A percentile compares a stretch with the other conserved stretches of the same genome.
Evolutionary conservation across 805 yeast genomes (phyloP).

Genomic region (Candida hungchunana): DNA sequence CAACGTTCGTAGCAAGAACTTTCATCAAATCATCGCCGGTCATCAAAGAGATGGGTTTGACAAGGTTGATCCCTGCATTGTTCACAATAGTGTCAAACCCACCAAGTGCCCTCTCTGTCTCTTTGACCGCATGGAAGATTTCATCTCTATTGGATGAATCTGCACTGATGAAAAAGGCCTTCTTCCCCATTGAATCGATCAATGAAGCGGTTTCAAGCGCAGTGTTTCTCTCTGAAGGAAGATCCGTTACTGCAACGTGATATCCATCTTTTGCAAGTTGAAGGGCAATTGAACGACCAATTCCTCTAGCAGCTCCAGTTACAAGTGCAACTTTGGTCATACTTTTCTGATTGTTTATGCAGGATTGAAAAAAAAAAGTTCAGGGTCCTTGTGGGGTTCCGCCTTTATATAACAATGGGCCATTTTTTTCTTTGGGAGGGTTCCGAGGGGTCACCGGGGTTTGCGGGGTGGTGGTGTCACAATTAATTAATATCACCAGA

Average conservation of each 20-base stretch:
- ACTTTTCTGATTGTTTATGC: slow-evolving; percentile 6
- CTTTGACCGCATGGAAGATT: slow-evolving; percentile 26
- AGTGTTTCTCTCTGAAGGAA: slow-evolving; percentile 20
- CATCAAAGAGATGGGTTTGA: slow-evolving; percentile 26
- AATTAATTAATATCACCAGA: no score
- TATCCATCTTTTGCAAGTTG: slow-evolving; percentile 78
- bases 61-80: slow-evolving; percentile 34
- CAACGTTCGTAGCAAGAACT: slow-evolving; percentile 28
- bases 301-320: slow-evolving; percentile 89
- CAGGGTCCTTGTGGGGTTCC: no score
- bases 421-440: no score
- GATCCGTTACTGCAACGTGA: slow-evolving; percentile 28
- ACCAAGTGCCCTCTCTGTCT: slow-evolving; percentile 29
- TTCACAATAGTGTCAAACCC: slow-evolving; percentile 33
- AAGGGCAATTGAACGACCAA: slow-evolving; percentile 76
- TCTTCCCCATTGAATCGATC: slow-evolving; percentile 22
- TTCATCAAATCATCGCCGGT: slow-evolving; percentile 27
- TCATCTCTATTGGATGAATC: slow-evolving; percentile 26
- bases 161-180: slow-evolving; percentile 25
- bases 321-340: slow-evolving; percentile 50
- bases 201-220: slow-evolving; percentile 25
- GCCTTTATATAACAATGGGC: no score
- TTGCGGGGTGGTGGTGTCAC: no score
- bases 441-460: no score
- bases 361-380: no score